phyloP scores from a whole-genome alignment of 305 asterid genomes.

The Fraxinus baroniana region DNA sequence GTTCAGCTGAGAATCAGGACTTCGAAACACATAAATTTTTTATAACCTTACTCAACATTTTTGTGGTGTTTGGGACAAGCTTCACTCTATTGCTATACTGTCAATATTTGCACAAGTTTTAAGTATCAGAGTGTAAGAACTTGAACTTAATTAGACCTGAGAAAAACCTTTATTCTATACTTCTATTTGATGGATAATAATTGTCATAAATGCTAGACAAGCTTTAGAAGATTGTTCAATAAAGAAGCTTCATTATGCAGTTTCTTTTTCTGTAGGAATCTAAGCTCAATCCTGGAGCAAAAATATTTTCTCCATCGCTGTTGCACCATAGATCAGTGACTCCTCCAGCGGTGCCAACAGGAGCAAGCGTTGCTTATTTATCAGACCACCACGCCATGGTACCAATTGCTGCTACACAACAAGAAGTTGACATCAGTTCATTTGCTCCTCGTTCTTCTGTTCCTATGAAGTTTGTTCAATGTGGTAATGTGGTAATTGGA shows the following conservation, averaged over 20 bases:
- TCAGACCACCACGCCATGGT: constrained; percentile 39
- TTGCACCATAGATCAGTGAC: constrained; percentile 38
- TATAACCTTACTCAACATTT: neutral
- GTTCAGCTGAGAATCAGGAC: neutral
- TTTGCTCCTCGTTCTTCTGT: constrained; percentile 41
- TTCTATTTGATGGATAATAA: constrained; percentile 8
- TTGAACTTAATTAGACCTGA: neutral
- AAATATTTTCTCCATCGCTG: neutral
- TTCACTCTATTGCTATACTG: neutral
- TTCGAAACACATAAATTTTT: neutral
- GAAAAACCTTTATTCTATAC: neutral
- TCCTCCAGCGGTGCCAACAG: constrained; percentile 50
- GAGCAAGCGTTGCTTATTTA: constrained; percentile 41
- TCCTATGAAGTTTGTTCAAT: constrained; percentile 56
- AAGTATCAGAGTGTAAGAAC: neutral
- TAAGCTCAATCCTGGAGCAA: constrained; percentile 65
- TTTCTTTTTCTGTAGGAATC: constrained; percentile 32
- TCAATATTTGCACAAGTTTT: neutral
- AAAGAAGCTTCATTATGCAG: constrained; percentile 18
- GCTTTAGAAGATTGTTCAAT: neutral
- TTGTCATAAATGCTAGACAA: neutral
- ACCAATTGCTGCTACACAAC: constrained; percentile 43
- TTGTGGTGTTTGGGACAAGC: neutral
- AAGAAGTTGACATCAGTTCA: constrained; percentile 49
- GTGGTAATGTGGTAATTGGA: constrained; percentile 36